Evolutionary conservation across 2,329 filamentous ascomycete genomes (phyloP).

Genomic region (Clonostachys sp.): DNA sequence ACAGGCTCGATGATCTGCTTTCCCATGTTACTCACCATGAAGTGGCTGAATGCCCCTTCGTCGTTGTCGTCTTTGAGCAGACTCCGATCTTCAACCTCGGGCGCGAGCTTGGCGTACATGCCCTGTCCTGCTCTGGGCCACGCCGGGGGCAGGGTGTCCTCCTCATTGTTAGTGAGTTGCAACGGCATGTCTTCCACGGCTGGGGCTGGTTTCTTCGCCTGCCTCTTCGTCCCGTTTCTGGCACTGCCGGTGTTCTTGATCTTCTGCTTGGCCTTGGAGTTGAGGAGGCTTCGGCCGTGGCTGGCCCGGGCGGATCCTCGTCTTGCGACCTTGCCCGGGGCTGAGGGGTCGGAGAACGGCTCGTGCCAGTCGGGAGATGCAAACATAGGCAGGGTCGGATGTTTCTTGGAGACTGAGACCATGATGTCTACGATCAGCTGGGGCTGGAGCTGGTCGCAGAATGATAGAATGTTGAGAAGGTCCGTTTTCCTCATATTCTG

Average conservation of each 20-base stretch:
- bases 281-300: conserved; percentile 3
- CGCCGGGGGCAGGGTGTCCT: conserved; percentile 26
- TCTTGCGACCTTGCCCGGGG: not conserved
- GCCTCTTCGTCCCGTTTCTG: not conserved
- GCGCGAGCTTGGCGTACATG: conserved; percentile 28
- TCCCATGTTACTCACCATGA: conserved; percentile 30
- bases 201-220: conserved; percentile 3
- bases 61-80: conserved; percentile 32
- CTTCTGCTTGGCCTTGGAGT: conserved; percentile 4
- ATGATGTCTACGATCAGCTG: conserved; percentile 34
- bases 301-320: conserved; percentile 2
- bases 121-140: conserved; percentile 34
- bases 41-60: conserved; percentile 37
- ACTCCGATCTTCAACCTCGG: conserved; percentile 28
- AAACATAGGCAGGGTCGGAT: conserved; percentile 36
- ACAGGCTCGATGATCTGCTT: conserved; percentile 25
- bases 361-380: conserved; percentile 32
- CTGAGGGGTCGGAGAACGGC: conserved; percentile 2
- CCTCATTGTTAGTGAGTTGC: conserved; percentile 13
- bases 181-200: conserved; percentile 14
- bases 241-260: not conserved
- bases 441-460: conserved; percentile 33
- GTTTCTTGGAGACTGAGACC: conserved; percentile 33
- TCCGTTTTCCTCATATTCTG: conserved; percentile 26
- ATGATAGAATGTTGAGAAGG: conserved; percentile 30